Conservation (phyloP, 2,329 filamentous ascomycete species). For the Nakataea oryzae region DNA sequence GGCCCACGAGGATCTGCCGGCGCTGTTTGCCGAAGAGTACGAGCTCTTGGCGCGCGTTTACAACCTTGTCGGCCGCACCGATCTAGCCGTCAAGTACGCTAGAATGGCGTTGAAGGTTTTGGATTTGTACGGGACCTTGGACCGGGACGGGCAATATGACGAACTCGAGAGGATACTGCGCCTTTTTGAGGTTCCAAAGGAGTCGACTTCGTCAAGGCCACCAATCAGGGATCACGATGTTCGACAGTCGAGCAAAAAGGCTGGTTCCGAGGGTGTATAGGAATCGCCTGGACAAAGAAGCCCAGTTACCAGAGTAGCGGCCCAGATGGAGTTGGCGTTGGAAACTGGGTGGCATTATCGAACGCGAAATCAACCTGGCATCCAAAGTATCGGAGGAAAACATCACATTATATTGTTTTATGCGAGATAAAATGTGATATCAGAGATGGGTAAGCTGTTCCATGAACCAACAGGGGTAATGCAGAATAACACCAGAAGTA, state of each 20-base stretch:
- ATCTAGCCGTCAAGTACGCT: conserved; percentile 17
- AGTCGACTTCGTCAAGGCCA: neutral
- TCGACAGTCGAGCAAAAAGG: too few relatives aligned
- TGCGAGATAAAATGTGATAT: neutral
- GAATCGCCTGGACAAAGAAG: too few relatives aligned
- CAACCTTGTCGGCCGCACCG: conserved; percentile 16
- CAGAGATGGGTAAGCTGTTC: neutral
- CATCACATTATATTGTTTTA: neutral
- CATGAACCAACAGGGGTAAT: neutral
- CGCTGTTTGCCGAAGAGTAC: conserved; percentile 20
- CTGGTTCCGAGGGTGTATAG: too few relatives aligned
- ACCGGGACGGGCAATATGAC: conserved; percentile 17
- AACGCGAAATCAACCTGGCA: too few relatives aligned
- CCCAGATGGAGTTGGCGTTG: too few relatives aligned
- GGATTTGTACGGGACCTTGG: conserved; percentile 4
- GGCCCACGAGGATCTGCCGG: conserved; percentile 17
- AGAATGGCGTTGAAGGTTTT: conserved; percentile 17
- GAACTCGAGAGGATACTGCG: conserved; percentile 4
- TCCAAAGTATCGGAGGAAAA: neutral
- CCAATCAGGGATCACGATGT: neutral
- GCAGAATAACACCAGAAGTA: neutral
- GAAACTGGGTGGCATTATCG: neutral
- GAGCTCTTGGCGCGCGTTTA: conserved; percentile 22
- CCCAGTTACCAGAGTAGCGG: too few relatives aligned
- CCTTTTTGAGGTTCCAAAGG: neutral